Conservation (phyloP, 306 rosid genomes). For the Cicer yamashitae region DNA sequence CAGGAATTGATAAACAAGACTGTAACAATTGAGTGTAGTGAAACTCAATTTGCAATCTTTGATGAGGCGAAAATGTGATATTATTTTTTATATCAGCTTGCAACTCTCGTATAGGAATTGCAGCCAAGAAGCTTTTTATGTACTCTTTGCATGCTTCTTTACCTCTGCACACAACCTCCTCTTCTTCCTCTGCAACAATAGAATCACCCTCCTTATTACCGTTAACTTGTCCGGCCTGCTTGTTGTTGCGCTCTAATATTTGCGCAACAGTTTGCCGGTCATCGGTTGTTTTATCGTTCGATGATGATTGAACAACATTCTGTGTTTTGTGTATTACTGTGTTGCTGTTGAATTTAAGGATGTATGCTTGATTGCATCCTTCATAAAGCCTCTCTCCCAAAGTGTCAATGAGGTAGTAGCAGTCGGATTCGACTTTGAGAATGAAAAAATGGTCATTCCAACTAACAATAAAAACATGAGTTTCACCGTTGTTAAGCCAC, state of each 20-base stretch:
- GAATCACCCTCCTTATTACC: slow-evolving; percentile 50
- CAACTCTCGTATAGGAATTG: slow-evolving; percentile 87
- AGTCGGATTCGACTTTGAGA: slow-evolving; percentile 88
- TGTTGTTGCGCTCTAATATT: slow-evolving; percentile 51
- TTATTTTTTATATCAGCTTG: slow-evolving; percentile 86
- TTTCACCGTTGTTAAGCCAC: slow-evolving; percentile 56
- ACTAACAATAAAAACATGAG: slow-evolving; percentile 81
- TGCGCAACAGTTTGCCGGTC: slow-evolving; percentile 54
- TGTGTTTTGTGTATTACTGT: slow-evolving; percentile 65
- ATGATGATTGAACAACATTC: slow-evolving; percentile 45
- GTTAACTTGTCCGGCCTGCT: slow-evolving; percentile 42
- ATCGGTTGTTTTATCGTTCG: slow-evolving; percentile 55
- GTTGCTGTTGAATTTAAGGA: slow-evolving; percentile 81
- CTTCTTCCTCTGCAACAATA: slow-evolving; percentile 54
- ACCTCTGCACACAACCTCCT: slow-evolving; percentile 70
- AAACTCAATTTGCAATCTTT: slow-evolving; percentile 85
- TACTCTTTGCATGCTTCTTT: slow-evolving; percentile 96
- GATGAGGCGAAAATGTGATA: slow-evolving; percentile 69
- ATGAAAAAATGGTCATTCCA: slow-evolving; percentile 99
- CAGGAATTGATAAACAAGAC: slow-evolving; percentile 34
- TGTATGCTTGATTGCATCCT: slow-evolving; percentile 92
- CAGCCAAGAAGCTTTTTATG: slow-evolving; percentile 92
- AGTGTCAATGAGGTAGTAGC: slow-evolving; percentile 89
- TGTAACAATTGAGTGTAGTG: slow-evolving; percentile 65
- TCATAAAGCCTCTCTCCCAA: slow-evolving; percentile 96